A percentile compares a stretch with the other conserved stretches of the same genome.
Evolutionary conservation across 768 basidiomycete genomes (phyloP).

Genomic region (Psilocybe sp.): DNA sequence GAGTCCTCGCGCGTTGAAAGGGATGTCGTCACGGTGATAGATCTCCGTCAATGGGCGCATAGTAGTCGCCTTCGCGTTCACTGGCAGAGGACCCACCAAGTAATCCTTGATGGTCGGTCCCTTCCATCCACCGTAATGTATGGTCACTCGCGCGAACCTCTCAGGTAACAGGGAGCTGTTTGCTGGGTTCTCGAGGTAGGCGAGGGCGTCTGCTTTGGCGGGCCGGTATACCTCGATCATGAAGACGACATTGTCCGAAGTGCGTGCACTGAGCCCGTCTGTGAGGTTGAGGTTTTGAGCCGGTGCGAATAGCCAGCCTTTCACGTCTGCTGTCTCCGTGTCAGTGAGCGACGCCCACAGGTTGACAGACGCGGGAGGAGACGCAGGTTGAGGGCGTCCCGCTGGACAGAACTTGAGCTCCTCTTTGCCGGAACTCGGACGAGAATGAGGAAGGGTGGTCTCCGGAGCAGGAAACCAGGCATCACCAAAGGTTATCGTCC

Average conservation of each 20-base stretch:
- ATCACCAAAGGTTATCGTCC: slow-evolving; percentile 9
- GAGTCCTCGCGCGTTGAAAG: slow-evolving; percentile 50
- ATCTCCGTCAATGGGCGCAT: slow-evolving; percentile 46
- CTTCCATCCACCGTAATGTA: slow-evolving; percentile 43
- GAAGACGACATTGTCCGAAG: slow-evolving; percentile 50
- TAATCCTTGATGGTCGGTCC: slow-evolving; percentile 50
- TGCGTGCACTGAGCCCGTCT: slow-evolving; percentile 9
- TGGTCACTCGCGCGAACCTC: slow-evolving; percentile 45
- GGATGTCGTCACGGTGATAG: slow-evolving; percentile 50
- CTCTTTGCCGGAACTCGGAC: slow-evolving; percentile 11
- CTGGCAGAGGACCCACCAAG: slow-evolving; percentile 56
- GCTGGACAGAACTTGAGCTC: slow-evolving; percentile 30
- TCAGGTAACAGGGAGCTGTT: slow-evolving; percentile 23
- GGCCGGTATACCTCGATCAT: slow-evolving; percentile 50
- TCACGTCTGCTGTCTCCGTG: slow-evolving; percentile 39
- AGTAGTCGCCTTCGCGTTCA: slow-evolving; percentile 30
- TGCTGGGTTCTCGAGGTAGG: slow-evolving; percentile 38
- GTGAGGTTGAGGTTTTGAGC: slow-evolving; percentile 49
- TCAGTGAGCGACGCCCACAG: slow-evolving; percentile 51
- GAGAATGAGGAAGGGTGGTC: neutral
- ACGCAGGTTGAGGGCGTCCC: slow-evolving; percentile 26
- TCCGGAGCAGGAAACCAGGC: neutral
- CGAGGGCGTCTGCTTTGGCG: slow-evolving; percentile 42
- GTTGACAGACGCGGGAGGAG: slow-evolving; percentile 42
- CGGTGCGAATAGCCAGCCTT: slow-evolving; percentile 42